A percentile compares a stretch with the other conserved stretches of the same genome.
These are phyloP conservation scores for Cyamopsis tetragonoloba DNA, from an alignment of 306 rosid genomes.

Conservation along the genomic window DNA sequence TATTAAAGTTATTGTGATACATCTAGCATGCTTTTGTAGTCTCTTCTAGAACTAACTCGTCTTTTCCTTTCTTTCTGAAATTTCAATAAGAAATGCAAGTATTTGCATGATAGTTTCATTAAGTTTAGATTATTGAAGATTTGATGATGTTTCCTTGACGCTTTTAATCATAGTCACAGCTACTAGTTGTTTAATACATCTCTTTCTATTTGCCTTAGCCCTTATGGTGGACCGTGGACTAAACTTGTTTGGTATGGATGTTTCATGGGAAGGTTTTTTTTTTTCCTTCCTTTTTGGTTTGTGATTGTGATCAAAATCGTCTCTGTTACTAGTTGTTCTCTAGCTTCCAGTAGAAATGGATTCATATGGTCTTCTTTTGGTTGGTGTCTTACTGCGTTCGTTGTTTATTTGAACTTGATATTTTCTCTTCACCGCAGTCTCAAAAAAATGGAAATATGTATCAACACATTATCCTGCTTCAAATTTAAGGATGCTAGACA, in stretches of 20 bases:
- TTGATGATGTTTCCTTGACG: neutral
- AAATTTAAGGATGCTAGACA: neutral
- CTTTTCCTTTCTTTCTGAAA: neutral
- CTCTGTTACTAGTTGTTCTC: neutral
- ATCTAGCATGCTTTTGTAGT: neutral
- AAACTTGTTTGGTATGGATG: conserved; percentile 7
- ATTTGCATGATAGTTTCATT: neutral
- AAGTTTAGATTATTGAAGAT: neutral
- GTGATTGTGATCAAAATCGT: conserved; percentile 12
- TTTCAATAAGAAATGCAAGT: neutral
- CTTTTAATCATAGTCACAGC: neutral
- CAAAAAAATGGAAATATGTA: neutral
- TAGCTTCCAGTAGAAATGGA: neutral
- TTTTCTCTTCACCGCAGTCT: neutral
- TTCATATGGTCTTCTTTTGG: neutral
- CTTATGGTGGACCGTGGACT: neutral
- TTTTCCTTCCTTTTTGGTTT: no score
- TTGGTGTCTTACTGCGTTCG: neutral
- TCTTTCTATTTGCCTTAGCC: neutral
- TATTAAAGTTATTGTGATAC: neutral
- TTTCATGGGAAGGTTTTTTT: neutral
- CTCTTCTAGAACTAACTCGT: neutral
- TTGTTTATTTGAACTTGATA: neutral
- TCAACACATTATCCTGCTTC: neutral
- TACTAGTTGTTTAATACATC: neutral